These are phyloP conservation scores for Trichophyton schoenleinii DNA, from an alignment of 2,329 filamentous ascomycete species.

Conservation along the genomic window DNA sequence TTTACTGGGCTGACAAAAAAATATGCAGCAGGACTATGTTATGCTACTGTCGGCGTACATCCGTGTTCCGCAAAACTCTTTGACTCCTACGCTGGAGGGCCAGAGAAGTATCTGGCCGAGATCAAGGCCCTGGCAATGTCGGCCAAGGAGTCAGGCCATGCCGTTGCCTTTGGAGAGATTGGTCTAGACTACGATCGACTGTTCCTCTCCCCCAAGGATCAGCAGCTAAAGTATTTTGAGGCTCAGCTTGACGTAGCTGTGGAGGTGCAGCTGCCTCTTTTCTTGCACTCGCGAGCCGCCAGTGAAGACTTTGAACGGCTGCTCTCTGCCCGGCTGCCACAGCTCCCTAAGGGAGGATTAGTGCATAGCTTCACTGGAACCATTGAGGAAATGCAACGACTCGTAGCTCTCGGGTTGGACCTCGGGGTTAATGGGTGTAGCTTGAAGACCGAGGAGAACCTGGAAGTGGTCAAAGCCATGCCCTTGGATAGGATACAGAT, in stretches of 20 bases:
- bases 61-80: constrained; percentile 79
- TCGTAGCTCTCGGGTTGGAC: constrained; percentile 70
- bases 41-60: constrained; percentile 84
- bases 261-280: constrained; percentile 68
- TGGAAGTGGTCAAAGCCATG: constrained; percentile 68
- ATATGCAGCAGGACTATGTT: constrained; percentile 59
- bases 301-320: constrained; percentile 70
- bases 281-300: constrained; percentile 82
- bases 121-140: constrained; percentile 54
- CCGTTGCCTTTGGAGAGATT: constrained; percentile 82
- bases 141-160: constrained; percentile 46
- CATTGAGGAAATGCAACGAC: constrained; percentile 64
- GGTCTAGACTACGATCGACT: constrained; percentile 93
- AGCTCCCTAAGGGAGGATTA: constrained; percentile 61
- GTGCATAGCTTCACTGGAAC: constrained; percentile 95
- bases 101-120: constrained; percentile 37
- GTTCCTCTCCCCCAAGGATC: constrained; percentile 63
- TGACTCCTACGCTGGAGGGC: constrained; percentile 42
- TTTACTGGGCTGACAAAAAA: background rate
- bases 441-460: constrained; percentile 86
- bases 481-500: constrained; percentile 73
- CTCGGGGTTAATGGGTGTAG: constrained; percentile 96
- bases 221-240: constrained; percentile 75
- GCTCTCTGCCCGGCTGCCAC: constrained; percentile 50
- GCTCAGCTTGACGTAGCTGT: constrained; percentile 69